A percentile compares a stretch with the other conserved stretches of the same genome.
Conservation (phyloP, 129 eudicot genomes). For the Flaveria bidentis region DNA sequence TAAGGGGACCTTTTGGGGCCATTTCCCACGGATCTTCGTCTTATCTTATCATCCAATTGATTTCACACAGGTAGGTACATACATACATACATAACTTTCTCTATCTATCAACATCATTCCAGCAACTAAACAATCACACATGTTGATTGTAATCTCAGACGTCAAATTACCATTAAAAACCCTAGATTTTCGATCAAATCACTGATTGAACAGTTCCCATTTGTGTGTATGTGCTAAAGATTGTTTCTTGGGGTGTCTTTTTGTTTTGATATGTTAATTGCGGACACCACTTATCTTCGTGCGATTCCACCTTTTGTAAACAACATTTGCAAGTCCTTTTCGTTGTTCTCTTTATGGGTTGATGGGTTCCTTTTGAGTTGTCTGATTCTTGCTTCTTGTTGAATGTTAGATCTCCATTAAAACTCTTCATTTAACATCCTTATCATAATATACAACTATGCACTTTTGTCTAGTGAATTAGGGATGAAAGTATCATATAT, state of each 20-base stretch:
- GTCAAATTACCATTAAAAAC: background rate
- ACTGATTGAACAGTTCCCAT: conserved; percentile 2
- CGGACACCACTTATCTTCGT: background rate
- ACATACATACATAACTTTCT: background rate
- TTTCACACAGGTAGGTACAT: conserved; percentile 16
- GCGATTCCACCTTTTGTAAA: conserved; percentile 17
- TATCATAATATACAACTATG: too few relatives aligned
- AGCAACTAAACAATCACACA: conserved; percentile 15
- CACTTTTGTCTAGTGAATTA: background rate
- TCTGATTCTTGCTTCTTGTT: background rate
- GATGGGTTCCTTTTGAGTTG: conserved; percentile 1
- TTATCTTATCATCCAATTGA: conserved; percentile 38
- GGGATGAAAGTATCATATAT: background rate
- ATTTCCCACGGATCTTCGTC: conserved; percentile 42
- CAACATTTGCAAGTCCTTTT: conserved; percentile 34
- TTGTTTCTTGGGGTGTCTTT: too few relatives aligned
- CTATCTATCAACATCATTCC: conserved; percentile 33
- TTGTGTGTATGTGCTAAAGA: conserved; percentile 11
- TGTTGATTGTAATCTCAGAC: background rate
- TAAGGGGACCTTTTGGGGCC: conserved; percentile 42
- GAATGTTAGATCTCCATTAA: background rate
- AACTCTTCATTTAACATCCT: background rate
- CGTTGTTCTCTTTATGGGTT: conserved; percentile 19
- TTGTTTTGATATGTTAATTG: too few relatives aligned
- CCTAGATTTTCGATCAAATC: conserved; percentile 8